phyloP scores from a whole-genome alignment of 2,329 filamentous ascomycete genomes.

The Myriosclerotinia curreyana region DNA sequence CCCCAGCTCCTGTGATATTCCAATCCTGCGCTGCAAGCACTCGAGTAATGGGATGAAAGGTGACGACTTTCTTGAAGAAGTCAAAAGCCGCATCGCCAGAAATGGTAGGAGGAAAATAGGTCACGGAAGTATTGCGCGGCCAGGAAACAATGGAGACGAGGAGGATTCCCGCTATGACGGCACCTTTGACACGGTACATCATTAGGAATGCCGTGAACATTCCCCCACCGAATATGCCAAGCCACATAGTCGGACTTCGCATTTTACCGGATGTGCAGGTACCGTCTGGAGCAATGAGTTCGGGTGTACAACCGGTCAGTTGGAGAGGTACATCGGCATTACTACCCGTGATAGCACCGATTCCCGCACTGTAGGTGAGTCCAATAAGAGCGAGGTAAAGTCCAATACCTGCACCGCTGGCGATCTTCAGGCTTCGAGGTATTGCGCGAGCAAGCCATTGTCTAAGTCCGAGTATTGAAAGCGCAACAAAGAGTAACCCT shows the following conservation, averaged over 20 bases:
- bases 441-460: slow-evolving; percentile 86
- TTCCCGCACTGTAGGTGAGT: slow-evolving; percentile 76
- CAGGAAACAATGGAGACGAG: slow-evolving; percentile 86
- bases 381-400: slow-evolving; percentile 70
- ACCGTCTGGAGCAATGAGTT: slow-evolving; percentile 46
- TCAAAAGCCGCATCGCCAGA: slow-evolving; percentile 70
- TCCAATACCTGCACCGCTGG: slow-evolving; percentile 81
- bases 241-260: slow-evolving; percentile 80
- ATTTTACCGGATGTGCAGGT: slow-evolving; percentile 69
- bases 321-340: slow-evolving; percentile 69
- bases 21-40: slow-evolving; percentile 72
- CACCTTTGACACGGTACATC: slow-evolving; percentile 84
- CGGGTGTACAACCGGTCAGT: slow-evolving; percentile 56
- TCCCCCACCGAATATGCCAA: slow-evolving; percentile 83
- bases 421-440: slow-evolving; percentile 80
- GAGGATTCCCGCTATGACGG: slow-evolving; percentile 78
- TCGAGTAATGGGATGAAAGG: slow-evolving; percentile 72
- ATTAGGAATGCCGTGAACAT: slow-evolving; percentile 76
- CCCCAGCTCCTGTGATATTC: slow-evolving; percentile 64
- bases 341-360: slow-evolving; percentile 70
- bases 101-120: slow-evolving; percentile 73
- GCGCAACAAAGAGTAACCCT: slow-evolving; percentile 77
- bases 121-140: slow-evolving; percentile 73
- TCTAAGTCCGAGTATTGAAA: slow-evolving; percentile 76
- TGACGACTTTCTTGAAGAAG: slow-evolving; percentile 85